Evolutionary conservation across 805 yeast genomes (phyloP), one percentile per base, ranked within the genome.

Genomic region (Kazachstania kunashirensis): DNA sequence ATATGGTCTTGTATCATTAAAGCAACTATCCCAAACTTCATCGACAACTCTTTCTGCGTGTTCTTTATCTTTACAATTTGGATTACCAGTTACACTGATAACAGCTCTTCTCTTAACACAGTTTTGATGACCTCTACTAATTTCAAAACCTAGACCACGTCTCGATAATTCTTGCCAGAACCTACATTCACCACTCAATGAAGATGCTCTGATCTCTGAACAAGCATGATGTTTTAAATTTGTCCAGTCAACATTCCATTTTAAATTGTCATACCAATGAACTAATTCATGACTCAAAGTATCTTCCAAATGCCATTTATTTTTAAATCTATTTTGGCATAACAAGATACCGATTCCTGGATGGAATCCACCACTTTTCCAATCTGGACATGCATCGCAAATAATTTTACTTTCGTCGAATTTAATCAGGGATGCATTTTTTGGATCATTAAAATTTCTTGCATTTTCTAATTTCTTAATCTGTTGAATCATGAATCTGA

Each of bases 191-290:
- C 98, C 98, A 53, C 94, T 81, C 16, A 92, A 67, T 47, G 85
- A 79, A 9, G 94, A 79, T 0, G 98, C 98, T 41, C 98, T 69
- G 35, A 92, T 84, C 59, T 92, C 98, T 1, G 96, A 79, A 58
- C 98, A 92, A 1, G 98, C 98, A 55, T 89, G 97, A 54, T 92
- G 98, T 51, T 76, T 74, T 53, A 92, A 64, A 58, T 89, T 75
- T 38, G 70, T 52, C 81, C 95, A 82, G 58, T 92, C 84, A 2
- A 92, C 86, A 37, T 84, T 67, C 66, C 92, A 92, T 57, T 85
- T 80, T 45, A 84, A 66, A 52, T 86, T 79, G 61, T 92, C 98
- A 59, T 84, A 92, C 43, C 86, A 92, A 59, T 92, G 98, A 24
- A 92, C 77, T 57, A 92, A 67, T 55, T 92, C 98, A 55, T 92